Evolutionary conservation across 148 eudicot species (phyloP).

Genomic region (Camellia granthamiana): DNA sequence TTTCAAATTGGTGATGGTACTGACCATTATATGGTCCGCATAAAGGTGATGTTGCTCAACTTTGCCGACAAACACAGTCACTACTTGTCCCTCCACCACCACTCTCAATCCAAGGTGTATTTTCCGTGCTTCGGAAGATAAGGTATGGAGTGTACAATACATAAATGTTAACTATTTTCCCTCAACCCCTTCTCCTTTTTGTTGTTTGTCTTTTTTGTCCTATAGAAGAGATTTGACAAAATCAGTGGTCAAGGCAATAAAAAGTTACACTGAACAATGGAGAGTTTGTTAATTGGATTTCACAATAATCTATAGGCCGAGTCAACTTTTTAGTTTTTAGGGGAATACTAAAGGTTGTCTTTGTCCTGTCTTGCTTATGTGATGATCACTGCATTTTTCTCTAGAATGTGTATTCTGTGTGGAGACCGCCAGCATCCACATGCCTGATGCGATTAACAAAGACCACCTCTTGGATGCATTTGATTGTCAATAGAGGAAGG

Average conservation of each 20-base stretch:
- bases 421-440: neutral
- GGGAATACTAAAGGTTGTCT: too few species aligned
- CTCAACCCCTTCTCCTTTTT: too few species aligned
- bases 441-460: neutral
- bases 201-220: too few species aligned
- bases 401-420: neutral
- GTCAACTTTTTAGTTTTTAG: too few species aligned
- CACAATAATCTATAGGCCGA: too few species aligned
- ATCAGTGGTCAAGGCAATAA: too few species aligned
- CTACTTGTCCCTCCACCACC: slow-evolving; percentile 77
- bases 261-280: too few species aligned
- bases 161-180: too few species aligned
- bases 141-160: slow-evolving; percentile 40
- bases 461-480: neutral
- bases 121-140: slow-evolving; percentile 63
- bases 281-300: too few species aligned
- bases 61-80: slow-evolving; percentile 87
- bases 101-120: slow-evolving; percentile 81
- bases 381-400: neutral
- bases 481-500: neutral
- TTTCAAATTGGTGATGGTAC: neutral
- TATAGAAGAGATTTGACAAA: too few species aligned
- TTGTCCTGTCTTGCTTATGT: too few species aligned
- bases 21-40: slow-evolving; percentile 15
- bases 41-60: slow-evolving; percentile 96